phyloP scores from a whole-genome alignment of 805 yeast genomes.

The baker's yeast (Saccharomyces cerevisiae) region DNA sequence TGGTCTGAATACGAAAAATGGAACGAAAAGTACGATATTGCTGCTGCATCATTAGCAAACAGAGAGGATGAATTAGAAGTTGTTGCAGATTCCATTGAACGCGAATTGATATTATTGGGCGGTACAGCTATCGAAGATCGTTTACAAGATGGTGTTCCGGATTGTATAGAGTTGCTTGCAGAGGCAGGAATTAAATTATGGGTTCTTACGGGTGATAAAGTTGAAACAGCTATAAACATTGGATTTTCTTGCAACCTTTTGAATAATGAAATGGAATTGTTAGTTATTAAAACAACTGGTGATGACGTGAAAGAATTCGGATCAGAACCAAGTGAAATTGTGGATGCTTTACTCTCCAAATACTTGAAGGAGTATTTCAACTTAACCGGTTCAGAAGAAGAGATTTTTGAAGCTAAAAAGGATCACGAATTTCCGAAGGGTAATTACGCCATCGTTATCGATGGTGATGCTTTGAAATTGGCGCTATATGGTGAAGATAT shows the following conservation, averaged over 20 bases:
- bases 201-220: conserved; percentile 84
- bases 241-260: conserved; percentile 77
- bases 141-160: conserved; percentile 81
- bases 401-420: conserved; percentile 43
- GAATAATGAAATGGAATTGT: conserved; percentile 66
- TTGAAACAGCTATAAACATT: conserved; percentile 83
- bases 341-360: conserved; percentile 41
- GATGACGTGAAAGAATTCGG: conserved; percentile 43
- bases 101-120: conserved; percentile 57
- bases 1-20: conserved; percentile 58
- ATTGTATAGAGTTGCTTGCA: conserved; percentile 58
- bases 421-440: conserved; percentile 63
- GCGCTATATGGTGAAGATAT: conserved; percentile 39
- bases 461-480: conserved; percentile 66
- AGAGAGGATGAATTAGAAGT: conserved; percentile 69
- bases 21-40: conserved; percentile 54
- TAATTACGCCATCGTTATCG: conserved; percentile 62
- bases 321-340: conserved; percentile 33
- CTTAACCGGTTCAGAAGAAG: conserved; percentile 52
- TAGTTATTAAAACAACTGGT: conserved; percentile 46
- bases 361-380: conserved; percentile 49
- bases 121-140: conserved; percentile 86
- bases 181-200: conserved; percentile 77
- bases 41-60: conserved; percentile 53
- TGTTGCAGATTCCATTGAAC: conserved; percentile 67